Evolutionary conservation across 2,329 filamentous ascomycete genomes (phyloP).

Genomic region (Fusarium cyanostomum): DNA sequence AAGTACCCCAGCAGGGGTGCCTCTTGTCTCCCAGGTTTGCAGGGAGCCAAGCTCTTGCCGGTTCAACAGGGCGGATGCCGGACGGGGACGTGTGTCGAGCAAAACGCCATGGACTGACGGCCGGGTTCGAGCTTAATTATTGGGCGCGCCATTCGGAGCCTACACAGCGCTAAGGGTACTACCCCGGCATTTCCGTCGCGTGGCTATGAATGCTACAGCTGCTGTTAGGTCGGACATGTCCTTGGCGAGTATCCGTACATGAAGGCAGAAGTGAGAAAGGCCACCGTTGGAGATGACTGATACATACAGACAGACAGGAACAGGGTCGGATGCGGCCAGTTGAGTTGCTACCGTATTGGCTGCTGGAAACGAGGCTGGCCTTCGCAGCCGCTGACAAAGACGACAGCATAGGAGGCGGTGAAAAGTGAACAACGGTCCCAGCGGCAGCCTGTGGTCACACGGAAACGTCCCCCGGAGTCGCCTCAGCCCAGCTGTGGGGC

Average conservation of each 20-base stretch:
- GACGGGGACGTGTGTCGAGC: conserved; percentile 41
- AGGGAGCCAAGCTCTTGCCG: conserved; percentile 23
- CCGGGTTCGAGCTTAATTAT: conserved; percentile 46
- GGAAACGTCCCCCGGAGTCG: conserved; percentile 41
- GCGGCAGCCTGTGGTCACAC: conserved; percentile 38
- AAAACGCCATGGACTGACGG: conserved; percentile 43
- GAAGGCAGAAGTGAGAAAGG: background rate
- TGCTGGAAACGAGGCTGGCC: conserved; percentile 20
- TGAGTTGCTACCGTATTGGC: conserved; percentile 29
- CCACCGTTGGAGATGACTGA: background rate
- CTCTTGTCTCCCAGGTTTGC: conserved; percentile 28
- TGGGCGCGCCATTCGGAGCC: conserved; percentile 36
- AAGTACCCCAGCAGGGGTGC: conserved; percentile 37
- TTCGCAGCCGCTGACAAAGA: conserved; percentile 22
- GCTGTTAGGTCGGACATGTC: no score
- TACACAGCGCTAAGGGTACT: conserved; percentile 28
- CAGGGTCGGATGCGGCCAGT: conserved; percentile 27
- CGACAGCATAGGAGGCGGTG: conserved; percentile 40
- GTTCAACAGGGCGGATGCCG: conserved; percentile 19
- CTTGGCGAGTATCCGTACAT: no score
- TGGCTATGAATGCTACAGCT: conserved; percentile 32
- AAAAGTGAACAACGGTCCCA: conserved; percentile 36
- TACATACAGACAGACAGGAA: background rate
- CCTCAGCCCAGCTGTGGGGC: conserved; percentile 40
- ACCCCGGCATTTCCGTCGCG: conserved; percentile 44